These are phyloP conservation scores for Xylaria sp. DNA, from an alignment of 2,329 filamentous ascomycete genomes.

Conservation along the genomic window DNA sequence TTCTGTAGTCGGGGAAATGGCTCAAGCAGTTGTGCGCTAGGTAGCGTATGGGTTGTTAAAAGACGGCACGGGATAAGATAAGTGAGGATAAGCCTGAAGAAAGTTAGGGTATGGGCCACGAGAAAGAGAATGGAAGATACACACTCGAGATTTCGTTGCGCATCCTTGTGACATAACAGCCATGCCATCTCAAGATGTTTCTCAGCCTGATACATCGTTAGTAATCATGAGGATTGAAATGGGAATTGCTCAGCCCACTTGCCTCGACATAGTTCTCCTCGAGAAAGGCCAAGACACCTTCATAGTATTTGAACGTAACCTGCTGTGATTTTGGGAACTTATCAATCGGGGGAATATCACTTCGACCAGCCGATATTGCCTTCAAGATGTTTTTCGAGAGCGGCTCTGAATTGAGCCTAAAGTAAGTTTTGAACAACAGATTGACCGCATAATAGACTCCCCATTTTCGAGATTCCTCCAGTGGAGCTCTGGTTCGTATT, in stretches of 20 bases:
- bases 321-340: conserved; percentile 89
- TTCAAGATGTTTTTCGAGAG: conserved; percentile 90
- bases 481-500: conserved; percentile 69
- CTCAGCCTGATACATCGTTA: conserved; percentile 69
- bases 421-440: conserved; percentile 97
- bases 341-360: conserved; percentile 83
- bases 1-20: conserved; percentile 80
- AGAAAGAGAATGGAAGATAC: conserved; percentile 47
- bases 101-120: conserved; percentile 37
- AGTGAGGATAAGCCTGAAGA: conserved; percentile 82
- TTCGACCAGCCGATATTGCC: conserved; percentile 78
- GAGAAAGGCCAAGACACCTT: conserved; percentile 91
- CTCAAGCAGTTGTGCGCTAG: conserved; percentile 75
- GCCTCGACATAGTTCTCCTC: conserved; percentile 92
- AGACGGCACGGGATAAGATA: conserved; percentile 96
- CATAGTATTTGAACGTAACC: conserved; percentile 96
- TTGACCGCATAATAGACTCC: conserved; percentile 96
- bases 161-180: conserved; percentile 79
- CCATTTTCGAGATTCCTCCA: conserved; percentile 96
- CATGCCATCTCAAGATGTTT: conserved; percentile 83
- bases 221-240: conserved; percentile 4
- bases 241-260: conserved; percentile 36
- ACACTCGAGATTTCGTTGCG: conserved; percentile 83
- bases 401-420: conserved; percentile 91
- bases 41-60: conserved; percentile 86